Conservation (phyloP, 257 asterid genomes). For the Przewalskia tangutica region DNA sequence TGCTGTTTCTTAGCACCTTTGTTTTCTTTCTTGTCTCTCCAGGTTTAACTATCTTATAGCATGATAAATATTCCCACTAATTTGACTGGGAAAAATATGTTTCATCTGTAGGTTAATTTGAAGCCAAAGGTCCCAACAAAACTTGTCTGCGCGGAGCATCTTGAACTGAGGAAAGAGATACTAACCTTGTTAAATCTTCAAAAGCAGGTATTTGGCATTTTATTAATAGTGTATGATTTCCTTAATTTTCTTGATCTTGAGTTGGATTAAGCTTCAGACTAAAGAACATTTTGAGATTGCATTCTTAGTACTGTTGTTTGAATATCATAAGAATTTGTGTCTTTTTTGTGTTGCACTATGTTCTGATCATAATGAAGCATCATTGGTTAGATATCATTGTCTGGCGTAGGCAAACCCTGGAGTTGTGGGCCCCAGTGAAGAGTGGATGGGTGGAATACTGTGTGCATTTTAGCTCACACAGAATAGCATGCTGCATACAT, state of each 20-base stretch:
- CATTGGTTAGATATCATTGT: neutral
- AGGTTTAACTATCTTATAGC: neutral
- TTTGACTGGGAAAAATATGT: constrained; percentile 5
- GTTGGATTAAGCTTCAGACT: neutral
- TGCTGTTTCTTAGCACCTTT: neutral
- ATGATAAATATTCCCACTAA: neutral
- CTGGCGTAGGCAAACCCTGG: neutral
- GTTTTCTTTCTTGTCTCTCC: neutral
- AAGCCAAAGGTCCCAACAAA: constrained; percentile 96
- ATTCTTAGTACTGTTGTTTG: neutral
- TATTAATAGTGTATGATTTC: neutral
- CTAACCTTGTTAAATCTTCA: constrained; percentile 79
- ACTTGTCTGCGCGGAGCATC: constrained; percentile 90
- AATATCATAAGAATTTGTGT: neutral
- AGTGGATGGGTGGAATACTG: neutral
- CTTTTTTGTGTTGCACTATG: neutral
- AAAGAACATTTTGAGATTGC: neutral
- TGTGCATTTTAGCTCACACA: neutral
- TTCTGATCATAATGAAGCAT: neutral
- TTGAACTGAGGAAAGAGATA: constrained; percentile 92
- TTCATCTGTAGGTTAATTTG: constrained; percentile 62
- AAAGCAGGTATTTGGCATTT: constrained; percentile 53
- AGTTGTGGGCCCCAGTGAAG: neutral
- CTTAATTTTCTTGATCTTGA: neutral
- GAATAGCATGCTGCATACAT: neutral